Evolutionary conservation across 768 basidiomycete species (phyloP), one percentile per base, ranked within the genome.

Genomic region (Tephrocybe rancida): DNA sequence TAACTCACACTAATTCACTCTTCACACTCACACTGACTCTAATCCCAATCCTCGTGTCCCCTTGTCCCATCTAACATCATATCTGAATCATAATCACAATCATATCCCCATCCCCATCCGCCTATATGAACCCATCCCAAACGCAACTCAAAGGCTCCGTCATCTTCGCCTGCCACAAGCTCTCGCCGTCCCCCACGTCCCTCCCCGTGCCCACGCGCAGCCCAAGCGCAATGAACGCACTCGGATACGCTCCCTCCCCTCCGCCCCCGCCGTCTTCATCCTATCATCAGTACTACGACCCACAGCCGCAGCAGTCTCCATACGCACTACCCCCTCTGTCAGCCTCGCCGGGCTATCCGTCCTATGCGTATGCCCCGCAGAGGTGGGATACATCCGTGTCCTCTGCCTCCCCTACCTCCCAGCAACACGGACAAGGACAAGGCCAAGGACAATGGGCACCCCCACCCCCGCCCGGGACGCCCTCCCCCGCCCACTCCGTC

Each of bases 121-220:
- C 27, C 51, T 48, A 44, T 54, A 48, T 59, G 46, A n/a, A n/a
- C n/a, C n/a, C n/a, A n/a, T n/a, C n/a, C n/a, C n/a, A n/a, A n/a
- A n/a, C n/a, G n/a, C n/a, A n/a, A n/a, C n/a, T n/a, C n/a, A n/a
- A 67, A 87, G 85, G 85, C 56, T 77, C 78, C 63, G 80, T 88
- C 61, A 87, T 87, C 63, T 87, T 88, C 67, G 85, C 86, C 43
- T 88, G 85, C 74, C 86, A 88, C 73, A 84, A 85, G 70, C 76
- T 85, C 60, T 76, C 73, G 68, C 63, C 75, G 59, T 69, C 73
- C 56, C 67, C 75, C 58, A 16, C n/a, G 35, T 16, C 35, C 69
- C 72, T 59, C 66, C 72, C 66, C 77, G 73, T 66, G 71, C 35
- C 66, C 65, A 58, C 71, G 60, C 56, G 72, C 66, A 70, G 70